Percentiles rank a stretch among this genome's conserved stretches.
These are phyloP conservation scores for Guillardia theta DNA, from an alignment of 78 protist species.

Conservation along the genomic window DNA sequence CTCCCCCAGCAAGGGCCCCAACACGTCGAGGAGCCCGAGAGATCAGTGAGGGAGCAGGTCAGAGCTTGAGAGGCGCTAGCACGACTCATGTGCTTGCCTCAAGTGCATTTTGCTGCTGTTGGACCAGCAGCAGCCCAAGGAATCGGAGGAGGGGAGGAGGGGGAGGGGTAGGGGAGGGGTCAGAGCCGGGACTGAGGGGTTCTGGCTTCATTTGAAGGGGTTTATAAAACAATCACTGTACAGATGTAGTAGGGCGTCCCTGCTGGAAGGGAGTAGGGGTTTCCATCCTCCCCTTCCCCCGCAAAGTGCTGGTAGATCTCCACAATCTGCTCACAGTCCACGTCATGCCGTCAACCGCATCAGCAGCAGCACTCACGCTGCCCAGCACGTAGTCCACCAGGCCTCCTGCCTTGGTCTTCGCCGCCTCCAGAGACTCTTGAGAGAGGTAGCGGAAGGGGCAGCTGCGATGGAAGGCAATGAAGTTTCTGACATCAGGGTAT, in stretches of 20 bases:
- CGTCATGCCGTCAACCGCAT: background rate
- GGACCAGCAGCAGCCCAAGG: too few species aligned
- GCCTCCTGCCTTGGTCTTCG: background rate
- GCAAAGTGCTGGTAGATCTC: background rate
- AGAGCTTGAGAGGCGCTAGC: too few species aligned
- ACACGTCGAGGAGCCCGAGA: too few species aligned
- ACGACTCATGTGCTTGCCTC: too few species aligned
- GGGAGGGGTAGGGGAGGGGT: too few species aligned
- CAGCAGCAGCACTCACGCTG: background rate
- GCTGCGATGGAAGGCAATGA: background rate
- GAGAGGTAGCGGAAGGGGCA: conserved; percentile 2
- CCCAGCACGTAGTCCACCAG: background rate
- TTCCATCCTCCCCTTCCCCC: background rate
- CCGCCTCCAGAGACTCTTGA: background rate
- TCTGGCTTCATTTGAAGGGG: too few species aligned
- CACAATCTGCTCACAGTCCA: background rate
- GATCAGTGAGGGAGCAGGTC: too few species aligned
- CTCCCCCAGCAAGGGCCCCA: too few species aligned
- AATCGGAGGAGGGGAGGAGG: too few species aligned
- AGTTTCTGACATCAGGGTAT: background rate
- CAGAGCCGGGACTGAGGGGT: too few species aligned
- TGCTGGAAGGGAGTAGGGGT: background rate
- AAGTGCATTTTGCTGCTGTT: too few species aligned
- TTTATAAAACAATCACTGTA: too few species aligned
- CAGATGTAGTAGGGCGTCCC: background rate